These are phyloP conservation scores for Astragalus glycyphyllos DNA, from an alignment of 306 rosid species.

Conservation along the genomic window DNA sequence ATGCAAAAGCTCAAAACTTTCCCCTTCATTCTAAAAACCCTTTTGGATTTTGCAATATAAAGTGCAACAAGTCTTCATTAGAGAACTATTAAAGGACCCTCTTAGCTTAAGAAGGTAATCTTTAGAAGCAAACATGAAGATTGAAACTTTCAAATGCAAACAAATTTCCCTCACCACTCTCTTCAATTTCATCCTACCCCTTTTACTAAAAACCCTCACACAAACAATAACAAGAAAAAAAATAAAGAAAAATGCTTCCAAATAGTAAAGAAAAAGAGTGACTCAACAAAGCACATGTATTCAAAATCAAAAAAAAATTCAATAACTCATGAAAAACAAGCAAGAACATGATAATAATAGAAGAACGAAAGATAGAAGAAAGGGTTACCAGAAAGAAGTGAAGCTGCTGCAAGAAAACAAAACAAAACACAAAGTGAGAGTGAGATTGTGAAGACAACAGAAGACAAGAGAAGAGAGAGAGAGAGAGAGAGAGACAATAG, in stretches of 20 bases:
- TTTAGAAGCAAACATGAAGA: no score
- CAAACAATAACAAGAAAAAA: background rate
- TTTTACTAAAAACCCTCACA: slow-evolving; percentile 31
- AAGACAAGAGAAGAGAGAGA: background rate
- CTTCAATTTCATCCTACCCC: background rate
- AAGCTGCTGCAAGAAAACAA: slow-evolving; percentile 25
- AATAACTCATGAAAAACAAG: background rate
- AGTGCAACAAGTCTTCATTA: slow-evolving; percentile 12
- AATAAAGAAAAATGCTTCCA: background rate
- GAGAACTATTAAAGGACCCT: no score
- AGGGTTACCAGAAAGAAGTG: slow-evolving; percentile 55
- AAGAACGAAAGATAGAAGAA: slow-evolving; percentile 20
- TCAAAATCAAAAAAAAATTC: no score
- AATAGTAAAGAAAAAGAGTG: no score
- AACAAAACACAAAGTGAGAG: slow-evolving; percentile 21
- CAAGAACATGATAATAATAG: background rate
- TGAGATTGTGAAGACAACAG: slow-evolving; percentile 18
- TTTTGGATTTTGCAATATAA: slow-evolving; percentile 12
- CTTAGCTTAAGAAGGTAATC: no score
- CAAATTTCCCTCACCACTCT: background rate
- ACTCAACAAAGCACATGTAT: background rate
- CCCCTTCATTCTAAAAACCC: slow-evolving; percentile 6
- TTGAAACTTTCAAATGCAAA: slow-evolving; percentile 31
- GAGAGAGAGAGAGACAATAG: slow-evolving; percentile 7
- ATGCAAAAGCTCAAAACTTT: slow-evolving; percentile 39